Evolutionary conservation across 2,329 filamentous ascomycete species (phyloP).

Genomic region (Sordariomycetes sp.): DNA sequence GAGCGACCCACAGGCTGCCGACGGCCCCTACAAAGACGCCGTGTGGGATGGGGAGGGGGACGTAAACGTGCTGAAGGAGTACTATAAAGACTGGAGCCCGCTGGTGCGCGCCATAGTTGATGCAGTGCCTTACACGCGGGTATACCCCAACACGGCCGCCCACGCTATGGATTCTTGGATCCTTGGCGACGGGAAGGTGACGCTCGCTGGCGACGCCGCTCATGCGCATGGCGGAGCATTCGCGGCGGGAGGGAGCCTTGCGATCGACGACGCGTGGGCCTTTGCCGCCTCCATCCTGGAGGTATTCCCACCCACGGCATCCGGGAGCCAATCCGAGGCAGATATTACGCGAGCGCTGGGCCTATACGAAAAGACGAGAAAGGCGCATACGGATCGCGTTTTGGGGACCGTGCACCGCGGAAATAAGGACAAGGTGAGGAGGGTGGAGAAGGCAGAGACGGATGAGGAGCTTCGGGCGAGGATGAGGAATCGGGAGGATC

Average conservation of each 20-base stretch:
- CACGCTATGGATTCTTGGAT: constrained; percentile 28
- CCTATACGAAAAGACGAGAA: constrained; percentile 30
- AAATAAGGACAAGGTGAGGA: constrained; percentile 16
- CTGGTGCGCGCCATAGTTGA: constrained; percentile 26
- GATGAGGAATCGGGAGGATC: constrained; percentile 23
- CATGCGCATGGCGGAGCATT: constrained; percentile 30
- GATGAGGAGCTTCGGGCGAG: constrained; percentile 23
- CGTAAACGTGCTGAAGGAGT: constrained; percentile 21
- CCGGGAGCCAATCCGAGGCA: constrained; percentile 6
- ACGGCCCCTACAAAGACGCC: constrained; percentile 16
- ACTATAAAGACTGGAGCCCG: constrained; percentile 30
- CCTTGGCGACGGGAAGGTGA: constrained; percentile 19
- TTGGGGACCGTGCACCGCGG: constrained; percentile 20
- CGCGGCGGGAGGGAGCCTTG: constrained; percentile 26
- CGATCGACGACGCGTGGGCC: constrained; percentile 29
- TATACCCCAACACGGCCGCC: constrained; percentile 31
- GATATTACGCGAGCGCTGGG: constrained; percentile 17
- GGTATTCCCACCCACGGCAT: constrained; percentile 14
- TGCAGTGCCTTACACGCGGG: constrained; percentile 23
- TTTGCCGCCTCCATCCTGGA: constrained; percentile 26
- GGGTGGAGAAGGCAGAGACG: constrained; percentile 15
- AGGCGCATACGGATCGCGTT: constrained; percentile 26
- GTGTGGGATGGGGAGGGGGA: constrained; percentile 27
- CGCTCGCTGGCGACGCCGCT: constrained; percentile 26
- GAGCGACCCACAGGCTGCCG: constrained; percentile 19